These are phyloP conservation scores for Fusarium miscanthi DNA, from an alignment of 2,329 filamentous ascomycete genomes.

Conservation along the genomic window DNA sequence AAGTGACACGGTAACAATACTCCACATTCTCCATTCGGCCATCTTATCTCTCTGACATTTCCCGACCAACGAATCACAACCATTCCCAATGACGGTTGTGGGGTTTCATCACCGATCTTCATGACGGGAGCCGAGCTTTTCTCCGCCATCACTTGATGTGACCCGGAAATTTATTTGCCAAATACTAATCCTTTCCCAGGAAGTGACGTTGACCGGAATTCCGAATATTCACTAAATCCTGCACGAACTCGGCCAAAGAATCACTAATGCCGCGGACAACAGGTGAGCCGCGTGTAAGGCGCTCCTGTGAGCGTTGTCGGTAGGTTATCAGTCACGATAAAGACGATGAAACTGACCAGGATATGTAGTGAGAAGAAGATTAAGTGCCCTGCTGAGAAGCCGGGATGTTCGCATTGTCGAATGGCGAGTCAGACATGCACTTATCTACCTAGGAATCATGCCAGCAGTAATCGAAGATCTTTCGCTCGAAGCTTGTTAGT, in stretches of 20 bases:
- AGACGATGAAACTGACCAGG: rapidly evolving
- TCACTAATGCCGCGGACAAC: conserved; percentile 10
- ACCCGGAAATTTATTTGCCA: conserved; percentile 2
- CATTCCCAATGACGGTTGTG: not conserved
- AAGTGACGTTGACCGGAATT: conserved; percentile 2
- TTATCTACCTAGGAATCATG: conserved; percentile 35
- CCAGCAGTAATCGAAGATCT: not conserved
- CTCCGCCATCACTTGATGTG: not conserved
- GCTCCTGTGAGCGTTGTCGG: conserved; percentile 41
- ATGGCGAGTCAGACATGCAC: conserved; percentile 30
- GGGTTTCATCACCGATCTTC: not conserved
- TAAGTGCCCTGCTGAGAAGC: conserved; percentile 43
- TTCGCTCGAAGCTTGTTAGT: conserved; percentile 8
- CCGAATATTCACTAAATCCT: not conserved
- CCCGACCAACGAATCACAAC: not conserved
- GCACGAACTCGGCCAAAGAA: too few relatives aligned
- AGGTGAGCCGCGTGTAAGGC: conserved; percentile 32
- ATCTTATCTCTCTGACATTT: not conserved
- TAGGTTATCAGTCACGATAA: not conserved
- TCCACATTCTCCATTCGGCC: not conserved
- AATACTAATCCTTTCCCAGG: not conserved
- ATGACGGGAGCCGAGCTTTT: not conserved
- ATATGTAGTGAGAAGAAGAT: conserved; percentile 36
- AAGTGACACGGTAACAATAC: conserved; percentile 6
- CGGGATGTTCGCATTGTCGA: conserved; percentile 36